Conservation (phyloP, 352 stramenopile genomes). For the Globisporangium paddicum region DNA sequence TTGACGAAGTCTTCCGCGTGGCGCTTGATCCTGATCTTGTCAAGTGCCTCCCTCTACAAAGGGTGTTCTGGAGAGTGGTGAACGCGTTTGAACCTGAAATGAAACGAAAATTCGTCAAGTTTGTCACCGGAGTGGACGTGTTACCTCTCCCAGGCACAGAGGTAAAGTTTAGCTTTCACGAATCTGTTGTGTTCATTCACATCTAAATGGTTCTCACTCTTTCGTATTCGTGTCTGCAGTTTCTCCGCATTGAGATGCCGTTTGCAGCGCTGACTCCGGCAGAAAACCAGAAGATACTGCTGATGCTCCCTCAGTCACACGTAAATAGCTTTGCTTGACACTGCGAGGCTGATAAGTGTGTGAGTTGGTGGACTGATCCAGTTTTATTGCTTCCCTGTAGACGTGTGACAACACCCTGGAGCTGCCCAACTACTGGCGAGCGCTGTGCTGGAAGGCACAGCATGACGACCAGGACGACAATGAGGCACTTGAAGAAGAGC, state of each 20-base stretch:
- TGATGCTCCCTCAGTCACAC: constrained; percentile 71
- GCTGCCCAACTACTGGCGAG: constrained; percentile 71
- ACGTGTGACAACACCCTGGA: constrained; percentile 77
- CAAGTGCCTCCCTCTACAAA: constrained; percentile 27
- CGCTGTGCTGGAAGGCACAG: constrained; percentile 44
- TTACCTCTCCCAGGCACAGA: constrained; percentile 57
- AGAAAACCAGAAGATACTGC: constrained; percentile 41
- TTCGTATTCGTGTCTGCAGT: constrained; percentile 24
- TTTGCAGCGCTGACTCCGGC: constrained; percentile 36
- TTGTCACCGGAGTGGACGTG: constrained; percentile 67
- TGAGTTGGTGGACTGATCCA: background rate
- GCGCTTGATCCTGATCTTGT: constrained; percentile 57
- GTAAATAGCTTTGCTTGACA: constrained; percentile 20
- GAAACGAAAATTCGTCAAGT: constrained; percentile 70
- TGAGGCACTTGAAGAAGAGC: constrained; percentile 30
- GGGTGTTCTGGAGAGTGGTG: constrained; percentile 51
- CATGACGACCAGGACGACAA: constrained; percentile 24
- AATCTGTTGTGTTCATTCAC: too few species aligned
- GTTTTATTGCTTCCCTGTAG: constrained; percentile 16
- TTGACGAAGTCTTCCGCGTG: constrained; percentile 49
- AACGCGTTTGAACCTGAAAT: constrained; percentile 38
- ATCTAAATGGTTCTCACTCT: background rate
- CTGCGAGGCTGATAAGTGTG: background rate
- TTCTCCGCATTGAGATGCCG: constrained; percentile 74
- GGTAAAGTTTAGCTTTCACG: too few species aligned